These are phyloP conservation scores for Leccinum subgranulosum DNA, from an alignment of 768 basidiomycete genomes.

Conservation along the genomic window DNA sequence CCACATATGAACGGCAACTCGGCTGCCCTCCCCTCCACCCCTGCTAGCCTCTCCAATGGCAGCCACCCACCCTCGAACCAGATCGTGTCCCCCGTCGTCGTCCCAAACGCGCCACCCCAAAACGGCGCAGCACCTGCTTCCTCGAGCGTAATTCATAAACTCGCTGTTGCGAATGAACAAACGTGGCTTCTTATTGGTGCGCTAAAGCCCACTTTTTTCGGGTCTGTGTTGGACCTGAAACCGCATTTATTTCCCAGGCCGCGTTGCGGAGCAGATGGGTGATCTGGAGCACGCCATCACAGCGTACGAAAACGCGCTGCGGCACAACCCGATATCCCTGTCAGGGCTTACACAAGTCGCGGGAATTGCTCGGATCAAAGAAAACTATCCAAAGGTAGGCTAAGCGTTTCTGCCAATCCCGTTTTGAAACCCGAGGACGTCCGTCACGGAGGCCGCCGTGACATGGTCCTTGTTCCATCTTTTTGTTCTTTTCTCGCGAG, in stretches of 20 bases:
- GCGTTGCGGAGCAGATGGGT: conserved; percentile 93
- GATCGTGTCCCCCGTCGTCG: conserved; percentile 48
- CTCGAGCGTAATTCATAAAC: conserved; percentile 62
- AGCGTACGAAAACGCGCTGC: conserved; percentile 92
- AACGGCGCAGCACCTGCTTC: conserved; percentile 24
- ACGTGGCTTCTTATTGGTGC: conserved; percentile 93
- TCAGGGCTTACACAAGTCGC: conserved; percentile 91
- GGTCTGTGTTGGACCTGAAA: conserved; percentile 12
- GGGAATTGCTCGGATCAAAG: conserved; percentile 94
- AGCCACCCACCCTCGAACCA: conserved; percentile 31
- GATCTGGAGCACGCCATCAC: conserved; percentile 90
- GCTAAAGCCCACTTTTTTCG: conserved; percentile 5
- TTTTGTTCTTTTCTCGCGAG: conserved; percentile 14
- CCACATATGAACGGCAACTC: conserved; percentile 51
- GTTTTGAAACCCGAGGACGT: conserved; percentile 32
- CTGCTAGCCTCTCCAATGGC: conserved; percentile 43
- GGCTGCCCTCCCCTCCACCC: conserved; percentile 42
- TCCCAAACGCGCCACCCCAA: conserved; percentile 30
- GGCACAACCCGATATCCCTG: conserved; percentile 91
- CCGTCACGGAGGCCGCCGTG: conserved; percentile 24
- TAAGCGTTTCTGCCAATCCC: conserved; percentile 31
- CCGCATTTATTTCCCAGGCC: conserved; percentile 52
- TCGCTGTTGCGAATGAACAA: conserved; percentile 86
- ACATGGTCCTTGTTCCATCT: conserved; percentile 18
- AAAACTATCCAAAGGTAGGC: conserved; percentile 91